Conservation (phyloP, 2,329 filamentous ascomycete genomes). For the Fusarium brachygibbosum region DNA sequence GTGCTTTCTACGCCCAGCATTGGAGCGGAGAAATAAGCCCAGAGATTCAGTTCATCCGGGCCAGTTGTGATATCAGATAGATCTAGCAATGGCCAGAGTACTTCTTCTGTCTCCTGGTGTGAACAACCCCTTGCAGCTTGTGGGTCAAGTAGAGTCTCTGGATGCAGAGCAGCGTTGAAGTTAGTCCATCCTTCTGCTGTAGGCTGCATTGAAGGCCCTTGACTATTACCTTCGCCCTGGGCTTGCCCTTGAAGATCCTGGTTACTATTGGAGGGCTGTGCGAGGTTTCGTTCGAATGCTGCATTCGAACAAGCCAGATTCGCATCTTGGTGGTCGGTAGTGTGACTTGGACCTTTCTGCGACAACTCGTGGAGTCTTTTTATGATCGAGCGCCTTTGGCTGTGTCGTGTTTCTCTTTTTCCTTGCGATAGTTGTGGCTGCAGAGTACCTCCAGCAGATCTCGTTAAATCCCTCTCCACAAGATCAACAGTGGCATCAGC, state of each 20-base stretch:
- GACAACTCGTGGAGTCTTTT: neutral
- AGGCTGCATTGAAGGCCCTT: neutral
- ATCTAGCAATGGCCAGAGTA: constrained; percentile 10
- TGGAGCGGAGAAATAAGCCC: constrained; percentile 16
- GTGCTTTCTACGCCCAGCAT: constrained; percentile 2
- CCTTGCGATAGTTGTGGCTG: neutral
- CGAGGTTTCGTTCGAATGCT: accelerated
- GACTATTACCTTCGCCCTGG: neutral
- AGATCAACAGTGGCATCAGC: constrained; percentile 24
- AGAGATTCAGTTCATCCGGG: constrained; percentile 14
- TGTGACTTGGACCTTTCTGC: neutral
- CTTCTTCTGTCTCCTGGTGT: neutral
- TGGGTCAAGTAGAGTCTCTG: neutral
- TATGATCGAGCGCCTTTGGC: constrained; percentile 3
- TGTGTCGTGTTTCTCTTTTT: neutral
- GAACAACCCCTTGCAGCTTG: neutral
- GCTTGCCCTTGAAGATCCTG: neutral
- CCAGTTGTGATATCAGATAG: neutral
- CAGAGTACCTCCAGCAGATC: neutral
- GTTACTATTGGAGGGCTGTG: neutral
- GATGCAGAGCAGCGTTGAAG: neutral
- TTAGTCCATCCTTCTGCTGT: neutral
- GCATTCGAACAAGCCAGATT: accelerated
- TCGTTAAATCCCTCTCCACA: constrained; percentile 1
- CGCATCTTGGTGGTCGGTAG: accelerated